Base-by-base conservation (phyloP, 2,329 filamentous ascomycete genomes). In the Hypoxylon sp. region DNA sequence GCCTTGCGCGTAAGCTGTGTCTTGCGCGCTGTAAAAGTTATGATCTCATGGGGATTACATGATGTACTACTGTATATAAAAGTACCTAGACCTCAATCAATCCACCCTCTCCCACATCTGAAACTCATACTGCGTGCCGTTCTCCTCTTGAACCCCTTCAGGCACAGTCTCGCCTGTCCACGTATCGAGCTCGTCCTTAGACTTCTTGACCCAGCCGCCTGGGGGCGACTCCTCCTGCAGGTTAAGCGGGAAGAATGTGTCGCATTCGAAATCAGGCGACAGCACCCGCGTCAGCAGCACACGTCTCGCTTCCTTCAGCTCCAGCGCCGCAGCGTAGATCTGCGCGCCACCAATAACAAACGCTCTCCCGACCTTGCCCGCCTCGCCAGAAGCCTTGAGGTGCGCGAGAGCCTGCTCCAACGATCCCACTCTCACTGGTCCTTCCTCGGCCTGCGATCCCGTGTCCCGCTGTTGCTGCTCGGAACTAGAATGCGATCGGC, bases 271-370 rank as follows among this genome's bases (percentile, higher is more conserved):
- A 53, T 93, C 91, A 2, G 81, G 59, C 44, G 30, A 82, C 71
- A 86, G 76, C 37, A 97, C 87, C 70, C 88, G 85, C 56, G 93
- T 96, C 71, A 95, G 82, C 68, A 96, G 80, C 61, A 96, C 86
- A 44, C 90, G 82, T 74, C 83, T 85, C 46, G 89, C 84, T 78
- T 89, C 85, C 46, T 80, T 77, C 64, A 89, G 75, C 73, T 82
- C 78, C 76, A 98, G 83, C 13, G 93, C 91, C 22, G 90, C 87
- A 42, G 83, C 84, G 81, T 98, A 99, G 72, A 98, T 91, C 82
- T 94, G 91, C 62, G 90, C 92, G 3, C 96, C 96, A 25, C 96
- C 96, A 75, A 99, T 98, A 48, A 98, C 88, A 80, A 95, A 98
- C 2, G 94, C 85, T 73, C 87, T 7, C 85, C 87, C 35, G 90